Evolutionary conservation across 2,329 filamentous ascomycete species (phyloP).

Genomic region (Botryotinia convoluta): DNA sequence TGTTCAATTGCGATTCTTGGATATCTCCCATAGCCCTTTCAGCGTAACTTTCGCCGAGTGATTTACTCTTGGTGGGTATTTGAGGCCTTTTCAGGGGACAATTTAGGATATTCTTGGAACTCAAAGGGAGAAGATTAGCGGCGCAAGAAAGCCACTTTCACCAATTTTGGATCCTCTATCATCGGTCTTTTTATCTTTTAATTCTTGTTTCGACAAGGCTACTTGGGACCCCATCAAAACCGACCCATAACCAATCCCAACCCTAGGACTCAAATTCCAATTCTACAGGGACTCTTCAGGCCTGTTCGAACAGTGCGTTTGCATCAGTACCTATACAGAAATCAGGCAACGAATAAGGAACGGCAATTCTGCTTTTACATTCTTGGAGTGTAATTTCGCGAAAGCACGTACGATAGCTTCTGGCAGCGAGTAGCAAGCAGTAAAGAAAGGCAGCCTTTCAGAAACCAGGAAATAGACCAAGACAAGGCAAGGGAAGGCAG

Average conservation of each 20-base stretch:
- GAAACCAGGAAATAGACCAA: background rate
- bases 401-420: conserved; percentile 6
- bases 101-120: background rate
- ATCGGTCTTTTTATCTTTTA: background rate
- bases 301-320: conserved; percentile 6
- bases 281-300: conserved; percentile 3
- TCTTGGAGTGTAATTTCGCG: conserved; percentile 10
- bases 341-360: background rate
- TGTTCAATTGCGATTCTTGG: background rate
- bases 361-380: background rate
- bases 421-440: background rate
- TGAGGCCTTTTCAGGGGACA: background rate
- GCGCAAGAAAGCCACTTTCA: conserved; percentile 1
- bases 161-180: background rate
- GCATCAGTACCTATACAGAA: background rate
- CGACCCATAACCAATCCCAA: conserved; percentile 1
- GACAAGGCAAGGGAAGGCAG: background rate
- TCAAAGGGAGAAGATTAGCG: background rate
- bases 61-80: background rate
- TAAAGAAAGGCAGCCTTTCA: background rate
- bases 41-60: conserved; percentile 6
- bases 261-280: conserved; percentile 3
- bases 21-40: conserved; percentile 1
- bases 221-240: background rate
- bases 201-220: conserved; percentile 4